Evolutionary conservation across 2,329 filamentous ascomycete species (phyloP).

Genomic region (Ascochyta clinopodiicola): DNA sequence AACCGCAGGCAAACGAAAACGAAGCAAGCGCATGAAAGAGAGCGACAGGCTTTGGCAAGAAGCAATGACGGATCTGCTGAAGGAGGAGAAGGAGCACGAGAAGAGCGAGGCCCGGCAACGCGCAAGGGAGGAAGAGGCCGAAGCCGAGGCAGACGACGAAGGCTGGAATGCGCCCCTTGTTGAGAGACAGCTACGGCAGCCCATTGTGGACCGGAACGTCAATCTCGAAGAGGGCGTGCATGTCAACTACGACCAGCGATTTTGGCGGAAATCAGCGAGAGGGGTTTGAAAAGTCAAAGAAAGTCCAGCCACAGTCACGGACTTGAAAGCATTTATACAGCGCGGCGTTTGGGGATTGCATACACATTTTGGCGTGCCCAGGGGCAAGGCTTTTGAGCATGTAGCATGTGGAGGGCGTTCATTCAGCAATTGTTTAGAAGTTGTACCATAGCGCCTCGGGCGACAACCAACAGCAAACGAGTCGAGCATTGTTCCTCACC

Average conservation of each 20-base stretch:
- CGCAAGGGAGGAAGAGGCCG: constrained; percentile 18
- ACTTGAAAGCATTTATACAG: constrained; percentile 41
- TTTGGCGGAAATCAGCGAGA: constrained; percentile 59
- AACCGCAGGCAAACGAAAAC: constrained; percentile 49
- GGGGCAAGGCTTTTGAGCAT: constrained; percentile 28
- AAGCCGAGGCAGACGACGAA: constrained; percentile 31
- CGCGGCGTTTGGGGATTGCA: constrained; percentile 50
- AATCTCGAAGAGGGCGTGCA: constrained; percentile 50
- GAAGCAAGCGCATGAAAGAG: constrained; percentile 45
- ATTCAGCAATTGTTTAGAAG: constrained; percentile 14
- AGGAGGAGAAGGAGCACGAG: constrained; percentile 47
- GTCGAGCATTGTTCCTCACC: background rate
- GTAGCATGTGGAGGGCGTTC: constrained; percentile 34
- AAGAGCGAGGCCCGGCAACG: constrained; percentile 32
- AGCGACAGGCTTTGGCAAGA: constrained; percentile 64
- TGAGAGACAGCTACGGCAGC: constrained; percentile 34
- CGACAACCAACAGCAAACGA: constrained; percentile 4
- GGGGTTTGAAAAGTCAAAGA: constrained; percentile 19
- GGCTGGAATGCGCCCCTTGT: constrained; percentile 27
- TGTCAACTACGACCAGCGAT: constrained; percentile 67
- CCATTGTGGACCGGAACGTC: constrained; percentile 38
- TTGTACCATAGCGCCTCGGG: constrained; percentile 29
- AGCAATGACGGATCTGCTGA: constrained; percentile 59
- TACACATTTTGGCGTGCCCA: constrained; percentile 22
- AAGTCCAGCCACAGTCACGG: background rate